Evolutionary conservation across 2,329 filamentous ascomycete genomes (phyloP).

Genomic region (Diaporthe caulivora): DNA sequence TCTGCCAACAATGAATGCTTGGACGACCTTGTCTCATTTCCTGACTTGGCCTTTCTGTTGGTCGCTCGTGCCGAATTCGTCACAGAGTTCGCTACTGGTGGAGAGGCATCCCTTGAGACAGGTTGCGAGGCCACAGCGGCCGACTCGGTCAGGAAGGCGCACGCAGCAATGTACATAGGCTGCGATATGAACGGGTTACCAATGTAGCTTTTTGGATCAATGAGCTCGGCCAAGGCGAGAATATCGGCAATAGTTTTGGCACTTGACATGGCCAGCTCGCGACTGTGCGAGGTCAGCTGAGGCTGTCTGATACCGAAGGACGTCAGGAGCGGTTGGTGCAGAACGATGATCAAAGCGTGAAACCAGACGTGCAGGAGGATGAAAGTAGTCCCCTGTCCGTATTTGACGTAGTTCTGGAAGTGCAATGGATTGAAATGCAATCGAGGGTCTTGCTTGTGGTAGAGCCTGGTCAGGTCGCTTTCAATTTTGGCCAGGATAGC

Average conservation of each 20-base stretch:
- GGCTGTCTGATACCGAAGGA: slow-evolving; percentile 77
- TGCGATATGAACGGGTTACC: slow-evolving; percentile 92
- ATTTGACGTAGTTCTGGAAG: slow-evolving; percentile 86
- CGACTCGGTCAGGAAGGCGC: slow-evolving; percentile 88
- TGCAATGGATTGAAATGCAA: slow-evolving; percentile 88
- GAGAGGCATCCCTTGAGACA: slow-evolving; percentile 70
- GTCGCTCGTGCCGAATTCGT: not conserved
- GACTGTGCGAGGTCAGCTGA: slow-evolving; percentile 82
- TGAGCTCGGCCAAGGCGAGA: slow-evolving; percentile 84
- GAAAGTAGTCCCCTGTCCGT: slow-evolving; percentile 87
- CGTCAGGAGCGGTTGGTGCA: slow-evolving; percentile 85
- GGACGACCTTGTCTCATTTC: slow-evolving; percentile 55
- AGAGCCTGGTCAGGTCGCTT: slow-evolving; percentile 77
- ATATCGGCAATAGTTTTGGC: slow-evolving; percentile 95
- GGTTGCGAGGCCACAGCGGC: slow-evolving; percentile 77
- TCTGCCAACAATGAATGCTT: slow-evolving; percentile 84
- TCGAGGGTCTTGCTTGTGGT: slow-evolving; percentile 80
- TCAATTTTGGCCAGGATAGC: slow-evolving; percentile 82
- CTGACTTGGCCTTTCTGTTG: slow-evolving; percentile 37
- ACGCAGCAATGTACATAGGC: slow-evolving; percentile 91
- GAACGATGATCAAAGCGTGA: slow-evolving; percentile 84
- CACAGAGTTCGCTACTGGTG: slow-evolving; percentile 47
- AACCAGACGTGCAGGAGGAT: slow-evolving; percentile 92
- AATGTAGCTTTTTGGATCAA: slow-evolving; percentile 87
- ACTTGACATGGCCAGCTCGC: slow-evolving; percentile 86